Conservation (phyloP, 2,329 filamentous ascomycete species). For the Lojkania enalia region DNA sequence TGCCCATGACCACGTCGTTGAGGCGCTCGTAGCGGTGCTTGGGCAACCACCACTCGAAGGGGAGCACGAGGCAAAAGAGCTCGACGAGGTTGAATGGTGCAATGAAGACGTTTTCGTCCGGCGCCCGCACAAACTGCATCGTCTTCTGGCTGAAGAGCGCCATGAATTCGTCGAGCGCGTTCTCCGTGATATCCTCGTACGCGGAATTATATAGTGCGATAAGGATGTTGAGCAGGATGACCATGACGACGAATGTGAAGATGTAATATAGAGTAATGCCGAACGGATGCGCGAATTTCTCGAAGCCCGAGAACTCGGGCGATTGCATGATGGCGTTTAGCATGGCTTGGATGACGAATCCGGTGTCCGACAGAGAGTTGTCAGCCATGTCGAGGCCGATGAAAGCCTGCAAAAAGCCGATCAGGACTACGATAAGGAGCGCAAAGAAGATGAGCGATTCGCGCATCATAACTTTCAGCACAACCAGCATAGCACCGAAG, state of each 20-base stretch:
- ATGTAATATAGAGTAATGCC: conserved; percentile 95
- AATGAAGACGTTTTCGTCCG: conserved; percentile 98
- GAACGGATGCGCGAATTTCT: conserved; percentile 88
- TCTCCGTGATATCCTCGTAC: conserved; percentile 90
- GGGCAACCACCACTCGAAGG: conserved; percentile 96
- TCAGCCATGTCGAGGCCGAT: conserved; percentile 87
- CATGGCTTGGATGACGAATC: conserved; percentile 80
- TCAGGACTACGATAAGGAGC: conserved; percentile 77
- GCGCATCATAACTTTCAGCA: conserved; percentile 73
- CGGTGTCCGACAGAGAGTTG: conserved; percentile 62
- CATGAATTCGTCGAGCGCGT: conserved; percentile 94
- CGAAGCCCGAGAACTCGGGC: conserved; percentile 87
- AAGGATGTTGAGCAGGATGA: conserved; percentile 89
- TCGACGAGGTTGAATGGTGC: conserved; percentile 94
- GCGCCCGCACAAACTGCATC: conserved; percentile 93
- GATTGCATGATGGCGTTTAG: conserved; percentile 88
- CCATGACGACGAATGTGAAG: conserved; percentile 97
- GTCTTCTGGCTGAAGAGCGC: conserved; percentile 92
- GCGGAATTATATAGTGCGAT: conserved; percentile 97
- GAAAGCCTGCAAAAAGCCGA: conserved; percentile 91
- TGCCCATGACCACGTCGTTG: conserved; percentile 86
- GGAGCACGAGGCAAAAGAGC: conserved; percentile 74
- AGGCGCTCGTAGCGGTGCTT: conserved; percentile 72
- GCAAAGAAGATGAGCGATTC: conserved; percentile 94
- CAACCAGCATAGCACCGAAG: conserved; percentile 97